phyloP scores from a whole-genome alignment of 164 flowering plant genomes.

The Saururus chinensis region DNA sequence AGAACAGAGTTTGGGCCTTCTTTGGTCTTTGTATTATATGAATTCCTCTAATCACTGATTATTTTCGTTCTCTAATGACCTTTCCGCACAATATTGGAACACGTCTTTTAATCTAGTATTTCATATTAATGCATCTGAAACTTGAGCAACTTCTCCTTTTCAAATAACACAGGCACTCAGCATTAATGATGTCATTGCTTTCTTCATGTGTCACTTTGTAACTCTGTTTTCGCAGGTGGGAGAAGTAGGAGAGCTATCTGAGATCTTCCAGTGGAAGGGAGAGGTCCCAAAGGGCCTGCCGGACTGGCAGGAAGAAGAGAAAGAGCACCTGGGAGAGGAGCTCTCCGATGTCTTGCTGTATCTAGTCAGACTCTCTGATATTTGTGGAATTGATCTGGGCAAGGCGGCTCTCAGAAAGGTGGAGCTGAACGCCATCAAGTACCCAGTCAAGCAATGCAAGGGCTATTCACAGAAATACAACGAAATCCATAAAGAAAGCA shows the following conservation, averaged over 20 bases:
- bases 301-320: constrained; percentile 28
- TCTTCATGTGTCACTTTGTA: not conserved
- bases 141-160: too few species aligned
- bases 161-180: too few species aligned
- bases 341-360: constrained; percentile 46
- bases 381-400: constrained; percentile 49
- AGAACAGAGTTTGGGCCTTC: too few species aligned
- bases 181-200: too few species aligned
- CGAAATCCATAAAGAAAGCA: not conserved
- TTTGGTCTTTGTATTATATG: too few species aligned
- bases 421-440: constrained; percentile 30
- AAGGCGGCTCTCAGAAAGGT: constrained; percentile 36
- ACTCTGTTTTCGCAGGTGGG: constrained; percentile 17
- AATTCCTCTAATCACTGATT: too few species aligned
- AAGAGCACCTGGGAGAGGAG: constrained; percentile 43
- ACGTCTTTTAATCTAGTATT: too few species aligned
- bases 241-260: constrained; percentile 34
- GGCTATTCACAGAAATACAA: not conserved
- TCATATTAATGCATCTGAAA: too few species aligned
- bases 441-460: constrained; percentile 9
- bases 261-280: constrained; percentile 50
- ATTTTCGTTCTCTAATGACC: too few species aligned
- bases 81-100: too few species aligned
- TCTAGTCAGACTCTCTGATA: constrained; percentile 34
- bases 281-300: constrained; percentile 41